These are phyloP conservation scores for Aspergillus chevalieri DNA, from an alignment of 2,329 filamentous ascomycete genomes.

Conservation along the genomic window DNA sequence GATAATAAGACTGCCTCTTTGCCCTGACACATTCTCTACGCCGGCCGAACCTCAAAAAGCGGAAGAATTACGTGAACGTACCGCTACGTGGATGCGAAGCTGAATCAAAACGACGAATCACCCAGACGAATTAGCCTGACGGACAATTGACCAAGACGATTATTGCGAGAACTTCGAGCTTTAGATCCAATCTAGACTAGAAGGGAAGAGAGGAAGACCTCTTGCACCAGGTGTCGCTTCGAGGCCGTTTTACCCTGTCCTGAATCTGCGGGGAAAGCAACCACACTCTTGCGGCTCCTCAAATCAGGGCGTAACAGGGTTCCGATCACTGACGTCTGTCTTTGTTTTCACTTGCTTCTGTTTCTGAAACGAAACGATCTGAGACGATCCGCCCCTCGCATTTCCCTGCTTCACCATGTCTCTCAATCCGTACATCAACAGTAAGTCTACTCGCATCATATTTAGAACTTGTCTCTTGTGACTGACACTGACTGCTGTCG, in stretches of 20 bases:
- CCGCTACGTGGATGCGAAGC: not conserved
- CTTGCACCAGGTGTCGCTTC: not conserved
- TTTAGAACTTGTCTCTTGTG: not conserved
- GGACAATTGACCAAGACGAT: not conserved
- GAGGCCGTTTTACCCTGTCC: not conserved
- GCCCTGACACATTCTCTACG: no score
- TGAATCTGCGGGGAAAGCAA: not conserved
- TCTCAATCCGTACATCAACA: slow-evolving; percentile 49
- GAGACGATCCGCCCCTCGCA: not conserved
- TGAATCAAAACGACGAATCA: not conserved
- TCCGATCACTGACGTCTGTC: not conserved
- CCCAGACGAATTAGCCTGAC: not conserved
- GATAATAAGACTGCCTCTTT: not conserved
- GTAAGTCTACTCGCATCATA: slow-evolving; percentile 30
- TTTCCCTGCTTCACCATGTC: slow-evolving; percentile 39
- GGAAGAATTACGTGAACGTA: not conserved
- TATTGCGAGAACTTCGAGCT: not conserved
- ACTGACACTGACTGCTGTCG: not conserved
- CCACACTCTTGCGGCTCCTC: not conserved
- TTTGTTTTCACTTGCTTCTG: not conserved
- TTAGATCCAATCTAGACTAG: no score
- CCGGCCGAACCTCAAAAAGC: not conserved
- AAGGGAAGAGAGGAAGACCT: not conserved
- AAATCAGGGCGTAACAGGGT: not conserved
- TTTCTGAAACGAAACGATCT: not conserved